Base-by-base conservation (phyloP, 2,329 filamentous ascomycete species). In the Neoascochyta sp. region DNA sequence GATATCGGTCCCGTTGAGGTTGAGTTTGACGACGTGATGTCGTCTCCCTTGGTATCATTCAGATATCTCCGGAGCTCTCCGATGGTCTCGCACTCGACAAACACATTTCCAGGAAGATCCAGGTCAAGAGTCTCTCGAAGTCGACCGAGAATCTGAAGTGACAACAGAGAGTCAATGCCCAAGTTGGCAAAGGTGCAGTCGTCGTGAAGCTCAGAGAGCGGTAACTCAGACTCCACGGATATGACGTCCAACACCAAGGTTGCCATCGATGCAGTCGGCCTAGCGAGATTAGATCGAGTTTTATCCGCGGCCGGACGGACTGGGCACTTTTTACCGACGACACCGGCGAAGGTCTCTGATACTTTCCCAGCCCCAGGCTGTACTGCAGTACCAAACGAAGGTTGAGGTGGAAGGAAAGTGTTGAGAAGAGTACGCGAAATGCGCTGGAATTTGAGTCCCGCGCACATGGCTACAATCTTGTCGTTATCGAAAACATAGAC, bases 151-250 rank as follows among this genome's bases (percentile, higher is more conserved):
- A 60, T 44, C 12, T 37, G 37, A 14, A 60, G 26, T 4, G 32
- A 34, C 11, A 52, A 22, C 3, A 60, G 32, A 15, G 52, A 54
- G 33, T 60, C 55, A 15, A 60, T 32, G 8, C 55, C 55, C 9
- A 52, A 25, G 16, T 57, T 52, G 10, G 33, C 41, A 22, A 57
- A 50, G 10, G 15, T 24, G 18, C 36, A 38, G 15, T 47, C 44
- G 17, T 54, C 47, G 8, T 37, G 49, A 15, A 60, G 31, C 12
- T 58, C 54, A 10, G 24, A 28, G 5, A 44, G 15, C 16, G 34
- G 36, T 14, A 59, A 15, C 7, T 52, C 56, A 17, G 39, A 53
- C 31, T 58, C 56, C 24, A 57, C 45, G 5, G 52, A 30, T n/a
- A 60, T 46, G n/a, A 60, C 52, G 11, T 37, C 11, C 15, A 50